phyloP scores from a whole-genome alignment of 257 asterid genomes.

The Paulownia fortunei region DNA sequence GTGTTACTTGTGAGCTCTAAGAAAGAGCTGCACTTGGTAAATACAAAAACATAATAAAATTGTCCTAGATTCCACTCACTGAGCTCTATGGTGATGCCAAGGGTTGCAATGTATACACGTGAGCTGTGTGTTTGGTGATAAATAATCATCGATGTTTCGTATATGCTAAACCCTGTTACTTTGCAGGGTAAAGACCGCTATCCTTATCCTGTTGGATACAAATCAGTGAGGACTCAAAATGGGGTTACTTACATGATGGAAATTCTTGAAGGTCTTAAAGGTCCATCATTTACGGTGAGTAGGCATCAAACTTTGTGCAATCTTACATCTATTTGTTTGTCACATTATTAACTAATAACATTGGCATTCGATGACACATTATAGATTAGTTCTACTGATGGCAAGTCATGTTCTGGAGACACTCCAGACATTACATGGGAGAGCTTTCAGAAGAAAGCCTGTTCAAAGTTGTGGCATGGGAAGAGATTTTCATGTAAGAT shows the following conservation, averaged over 20 bases:
- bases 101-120: constrained; percentile 15
- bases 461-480: constrained; percentile 72
- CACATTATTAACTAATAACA: constrained; percentile 17
- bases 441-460: constrained; percentile 79
- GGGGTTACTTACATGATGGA: constrained; percentile 78
- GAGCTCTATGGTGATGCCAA: constrained; percentile 5
- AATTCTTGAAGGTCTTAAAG: constrained; percentile 84
- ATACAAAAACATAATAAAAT: constrained; percentile 3
- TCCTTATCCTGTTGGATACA: constrained; percentile 96
- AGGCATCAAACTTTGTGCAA: constrained; percentile 16
- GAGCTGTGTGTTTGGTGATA: constrained; percentile 26
- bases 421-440: constrained; percentile 95
- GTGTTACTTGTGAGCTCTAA: constrained; percentile 16
- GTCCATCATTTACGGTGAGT: constrained; percentile 85
- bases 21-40: constrained; percentile 17
- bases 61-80: constrained; percentile 4
- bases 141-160: background rate
- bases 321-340: background rate
- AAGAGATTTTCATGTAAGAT: constrained; percentile 88
- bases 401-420: constrained; percentile 76
- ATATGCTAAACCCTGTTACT: constrained; percentile 28
- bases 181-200: constrained; percentile 92
- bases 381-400: constrained; percentile 84
- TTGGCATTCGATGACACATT: constrained; percentile 29
- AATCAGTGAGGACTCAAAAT: constrained; percentile 73